Evolutionary conservation across 23 red algal species (phyloP).

Genomic region (Gracilaria gracilis): DNA sequence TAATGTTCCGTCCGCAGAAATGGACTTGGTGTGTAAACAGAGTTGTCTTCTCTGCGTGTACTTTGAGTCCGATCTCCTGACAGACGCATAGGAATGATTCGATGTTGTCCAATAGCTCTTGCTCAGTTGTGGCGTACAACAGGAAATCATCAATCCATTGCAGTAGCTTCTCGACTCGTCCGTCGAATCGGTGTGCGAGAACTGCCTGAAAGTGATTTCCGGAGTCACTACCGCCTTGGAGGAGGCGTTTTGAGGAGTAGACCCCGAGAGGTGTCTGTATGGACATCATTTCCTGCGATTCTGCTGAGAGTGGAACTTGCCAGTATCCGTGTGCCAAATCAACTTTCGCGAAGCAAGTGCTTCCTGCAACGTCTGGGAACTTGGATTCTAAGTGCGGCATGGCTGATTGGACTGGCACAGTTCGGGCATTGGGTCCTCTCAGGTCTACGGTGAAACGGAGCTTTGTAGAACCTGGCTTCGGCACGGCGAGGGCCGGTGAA

Average conservation of each 20-base stretch:
- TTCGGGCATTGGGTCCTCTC: no score
- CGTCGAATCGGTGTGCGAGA: no score
- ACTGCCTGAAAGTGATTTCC: no score
- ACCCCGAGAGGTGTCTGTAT: no score
- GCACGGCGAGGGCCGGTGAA: constrained; percentile 35
- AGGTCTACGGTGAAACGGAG: no score
- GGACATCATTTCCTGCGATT: no score
- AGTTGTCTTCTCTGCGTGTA: constrained; percentile 9
- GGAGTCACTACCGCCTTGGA: no score
- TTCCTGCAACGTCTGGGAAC: constrained; percentile 16
- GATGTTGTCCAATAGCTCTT: constrained; percentile 8
- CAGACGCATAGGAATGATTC: constrained; percentile 7
- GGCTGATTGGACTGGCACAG: no score
- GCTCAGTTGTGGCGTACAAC: background rate
- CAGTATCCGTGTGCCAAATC: background rate
- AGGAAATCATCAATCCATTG: constrained; percentile 30
- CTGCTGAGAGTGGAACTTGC: no score
- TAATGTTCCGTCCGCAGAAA: constrained; percentile 7
- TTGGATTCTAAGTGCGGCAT: constrained; percentile 9
- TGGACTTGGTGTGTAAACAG: background rate
- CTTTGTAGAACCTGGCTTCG: constrained; percentile 31
- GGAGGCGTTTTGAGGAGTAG: no score
- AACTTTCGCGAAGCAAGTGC: background rate
- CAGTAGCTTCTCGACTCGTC: no score
- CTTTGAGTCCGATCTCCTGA: background rate